phyloP scores from a whole-genome alignment of 306 rosid genomes.

The Citrullus mucosospermus region DNA sequence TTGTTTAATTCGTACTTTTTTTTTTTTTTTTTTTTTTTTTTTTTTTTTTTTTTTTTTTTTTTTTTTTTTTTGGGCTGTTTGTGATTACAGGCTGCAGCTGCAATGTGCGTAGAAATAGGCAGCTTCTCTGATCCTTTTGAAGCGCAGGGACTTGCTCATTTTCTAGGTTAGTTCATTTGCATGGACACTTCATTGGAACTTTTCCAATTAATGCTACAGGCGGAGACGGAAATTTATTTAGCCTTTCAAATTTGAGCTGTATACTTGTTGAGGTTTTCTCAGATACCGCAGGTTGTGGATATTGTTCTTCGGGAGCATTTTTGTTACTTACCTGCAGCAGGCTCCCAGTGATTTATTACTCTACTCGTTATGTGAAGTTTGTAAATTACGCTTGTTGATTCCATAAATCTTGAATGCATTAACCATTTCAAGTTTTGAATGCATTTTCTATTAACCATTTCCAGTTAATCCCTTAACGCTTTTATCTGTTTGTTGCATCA shows the following conservation, averaged over 20 bases:
- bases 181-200: neutral
- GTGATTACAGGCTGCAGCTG: conserved; percentile 80
- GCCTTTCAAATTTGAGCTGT: neutral
- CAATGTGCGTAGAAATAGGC: conserved; percentile 93
- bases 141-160: conserved; percentile 95
- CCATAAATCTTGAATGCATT: neutral
- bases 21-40: too few species aligned
- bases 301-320: neutral
- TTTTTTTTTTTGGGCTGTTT: neutral
- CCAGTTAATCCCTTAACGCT: neutral
- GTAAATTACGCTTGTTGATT: neutral
- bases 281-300: neutral
- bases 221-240: neutral
- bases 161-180: conserved; percentile 46
- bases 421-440: neutral
- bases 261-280: neutral
- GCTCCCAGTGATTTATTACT: neutral
- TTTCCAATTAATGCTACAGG: neutral
- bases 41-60: too few species aligned
- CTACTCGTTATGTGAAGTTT: neutral
- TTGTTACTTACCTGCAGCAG: neutral
- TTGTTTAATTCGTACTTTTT: too few species aligned
- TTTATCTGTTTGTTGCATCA: neutral
- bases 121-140: conserved; percentile 85
- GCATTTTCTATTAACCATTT: neutral